Conservation (phyloP, 1,139 yeast species). For the Saccharomyces hybrid region DNA sequence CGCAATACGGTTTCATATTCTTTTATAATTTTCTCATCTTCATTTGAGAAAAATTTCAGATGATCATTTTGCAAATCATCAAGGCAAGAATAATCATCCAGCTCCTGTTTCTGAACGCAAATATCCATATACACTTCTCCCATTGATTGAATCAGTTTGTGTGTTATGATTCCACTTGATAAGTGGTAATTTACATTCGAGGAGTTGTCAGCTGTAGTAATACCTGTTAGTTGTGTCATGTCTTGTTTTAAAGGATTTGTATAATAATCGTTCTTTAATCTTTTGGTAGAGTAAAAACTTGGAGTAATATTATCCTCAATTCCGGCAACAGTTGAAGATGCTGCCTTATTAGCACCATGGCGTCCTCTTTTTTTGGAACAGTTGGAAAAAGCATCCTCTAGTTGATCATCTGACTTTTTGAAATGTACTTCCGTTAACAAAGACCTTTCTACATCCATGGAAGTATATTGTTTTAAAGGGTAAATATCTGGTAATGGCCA, state of each 20-base stretch:
- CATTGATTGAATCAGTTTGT: conserved; percentile 41
- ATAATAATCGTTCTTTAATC: conserved; percentile 62
- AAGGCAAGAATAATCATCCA: conserved; percentile 24
- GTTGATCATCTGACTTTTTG: conserved; percentile 32
- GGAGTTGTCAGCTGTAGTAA: conserved; percentile 37
- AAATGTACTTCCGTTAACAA: conserved; percentile 70
- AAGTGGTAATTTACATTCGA: conserved; percentile 27
- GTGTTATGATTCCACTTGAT: conserved; percentile 40
- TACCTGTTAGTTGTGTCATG: conserved; percentile 52
- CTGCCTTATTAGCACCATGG: conserved; percentile 8
- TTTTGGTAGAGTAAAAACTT: conserved; percentile 52
- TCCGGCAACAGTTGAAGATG: conserved; percentile 36
- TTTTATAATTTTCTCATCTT: conserved; percentile 16
- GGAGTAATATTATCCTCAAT: conserved; percentile 9
- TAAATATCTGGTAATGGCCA: conserved; percentile 85
- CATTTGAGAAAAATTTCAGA: conserved; percentile 16
- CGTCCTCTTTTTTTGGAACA: conserved; percentile 23
- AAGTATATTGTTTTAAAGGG: conserved; percentile 50
- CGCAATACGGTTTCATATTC: conserved; percentile 15
- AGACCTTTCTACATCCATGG: conserved; percentile 73
- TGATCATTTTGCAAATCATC: conserved; percentile 22
- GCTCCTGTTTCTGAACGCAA: conserved; percentile 25
- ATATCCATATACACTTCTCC: conserved; percentile 29
- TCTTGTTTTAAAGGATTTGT: conserved; percentile 58
- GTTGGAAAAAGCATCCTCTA: conserved; percentile 24